Evolutionary conservation across 768 basidiomycete genomes (phyloP).

Genomic region (Lactarius evosmus): DNA sequence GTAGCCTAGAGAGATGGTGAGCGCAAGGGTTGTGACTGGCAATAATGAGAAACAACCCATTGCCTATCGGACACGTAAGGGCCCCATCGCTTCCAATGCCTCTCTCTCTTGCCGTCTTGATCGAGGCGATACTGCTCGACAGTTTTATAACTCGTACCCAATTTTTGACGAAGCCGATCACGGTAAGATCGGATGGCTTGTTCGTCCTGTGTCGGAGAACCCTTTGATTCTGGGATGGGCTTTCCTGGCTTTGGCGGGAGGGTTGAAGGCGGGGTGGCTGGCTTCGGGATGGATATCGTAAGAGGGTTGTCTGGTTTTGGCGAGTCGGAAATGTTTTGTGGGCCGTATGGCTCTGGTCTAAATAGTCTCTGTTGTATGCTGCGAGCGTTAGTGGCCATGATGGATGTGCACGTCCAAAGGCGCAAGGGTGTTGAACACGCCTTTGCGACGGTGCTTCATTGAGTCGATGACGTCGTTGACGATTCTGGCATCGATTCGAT

Average conservation of each 20-base stretch:
- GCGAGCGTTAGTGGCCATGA: constrained; percentile 44
- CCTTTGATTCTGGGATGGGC: not conserved
- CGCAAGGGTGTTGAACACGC: not conserved
- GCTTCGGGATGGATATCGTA: constrained; percentile 72
- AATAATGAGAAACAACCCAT: constrained; percentile 62
- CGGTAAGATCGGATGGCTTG: constrained; percentile 46
- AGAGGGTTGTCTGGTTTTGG: constrained; percentile 32
- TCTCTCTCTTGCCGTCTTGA: constrained; percentile 73
- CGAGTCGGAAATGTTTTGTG: constrained; percentile 30
- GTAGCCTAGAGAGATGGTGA: constrained; percentile 63
- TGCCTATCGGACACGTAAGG: constrained; percentile 96
- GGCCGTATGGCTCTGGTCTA: constrained; percentile 9
- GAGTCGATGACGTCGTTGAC: constrained; percentile 16
- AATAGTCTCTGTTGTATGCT: constrained; percentile 54
- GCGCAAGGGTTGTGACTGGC: constrained; percentile 1
- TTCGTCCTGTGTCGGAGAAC: constrained; percentile 22
- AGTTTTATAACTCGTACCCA: constrained; percentile 74
- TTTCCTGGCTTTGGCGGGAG: constrained; percentile 21
- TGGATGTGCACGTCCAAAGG: constrained; percentile 15
- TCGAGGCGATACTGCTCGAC: constrained; percentile 82
- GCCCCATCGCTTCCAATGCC: constrained; percentile 99
- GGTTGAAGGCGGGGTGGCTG: constrained; percentile 39
- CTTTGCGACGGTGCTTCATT: not conserved
- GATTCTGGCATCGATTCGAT: not conserved
- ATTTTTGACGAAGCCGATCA: constrained; percentile 56